phyloP scores from a whole-genome alignment of 1,139 yeast genomes.

The Candida sp. region DNA sequence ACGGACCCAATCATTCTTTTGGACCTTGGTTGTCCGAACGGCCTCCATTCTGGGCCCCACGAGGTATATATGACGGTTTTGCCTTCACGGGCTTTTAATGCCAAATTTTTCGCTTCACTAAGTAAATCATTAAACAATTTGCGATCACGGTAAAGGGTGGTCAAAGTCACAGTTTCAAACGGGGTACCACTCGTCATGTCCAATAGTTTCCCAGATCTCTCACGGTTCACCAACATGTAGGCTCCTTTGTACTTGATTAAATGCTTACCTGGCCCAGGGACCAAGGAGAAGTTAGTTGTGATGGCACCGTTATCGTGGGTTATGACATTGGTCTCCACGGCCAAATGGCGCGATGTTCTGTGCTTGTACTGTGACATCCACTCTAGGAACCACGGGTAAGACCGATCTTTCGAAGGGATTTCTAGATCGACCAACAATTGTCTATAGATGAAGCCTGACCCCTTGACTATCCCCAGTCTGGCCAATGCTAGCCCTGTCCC shows the following conservation, averaged over 20 bases:
- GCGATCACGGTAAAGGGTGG: conserved; percentile 87
- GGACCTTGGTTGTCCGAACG: conserved; percentile 95
- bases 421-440: conserved; percentile 91
- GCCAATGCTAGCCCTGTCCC: conserved; percentile 88
- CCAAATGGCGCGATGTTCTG: conserved; percentile 79
- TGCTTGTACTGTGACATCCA: conserved; percentile 93
- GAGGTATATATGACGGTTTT: conserved; percentile 93
- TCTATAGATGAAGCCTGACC: conserved; percentile 73
- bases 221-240: conserved; percentile 86
- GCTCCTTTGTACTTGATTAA: conserved; percentile 86
- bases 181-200: conserved; percentile 95
- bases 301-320: conserved; percentile 97
- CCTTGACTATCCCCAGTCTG: conserved; percentile 67
- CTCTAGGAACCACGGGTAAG: conserved; percentile 92
- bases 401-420: conserved; percentile 92
- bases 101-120: conserved; percentile 83
- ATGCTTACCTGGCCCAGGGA: conserved; percentile 99
- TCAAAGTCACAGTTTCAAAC: conserved; percentile 91
- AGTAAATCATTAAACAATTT: conserved; percentile 71
- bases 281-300: conserved; percentile 83
- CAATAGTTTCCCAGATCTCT: conserved; percentile 85
- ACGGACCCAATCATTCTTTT: conserved; percentile 88
- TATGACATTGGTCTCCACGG: conserved; percentile 85
- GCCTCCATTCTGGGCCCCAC: conserved; percentile 99
- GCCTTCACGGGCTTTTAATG: conserved; percentile 86